Evolutionary conservation across 2,329 filamentous ascomycete genomes (phyloP).

Genomic region (Fusarium tanahbumbuense): DNA sequence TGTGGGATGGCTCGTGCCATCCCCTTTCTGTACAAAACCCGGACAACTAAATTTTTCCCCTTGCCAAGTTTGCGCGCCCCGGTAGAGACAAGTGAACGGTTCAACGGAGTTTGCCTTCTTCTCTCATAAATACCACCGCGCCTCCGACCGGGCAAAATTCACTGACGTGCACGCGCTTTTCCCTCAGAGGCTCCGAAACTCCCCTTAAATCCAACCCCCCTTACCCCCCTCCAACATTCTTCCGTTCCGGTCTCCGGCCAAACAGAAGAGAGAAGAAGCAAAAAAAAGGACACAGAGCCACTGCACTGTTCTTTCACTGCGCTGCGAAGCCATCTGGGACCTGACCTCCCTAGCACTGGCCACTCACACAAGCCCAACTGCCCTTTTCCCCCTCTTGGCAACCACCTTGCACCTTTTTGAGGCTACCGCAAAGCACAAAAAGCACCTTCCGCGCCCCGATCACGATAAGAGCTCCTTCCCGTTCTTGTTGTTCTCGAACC

Average conservation of each 20-base stretch:
- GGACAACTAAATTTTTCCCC: constrained; percentile 53
- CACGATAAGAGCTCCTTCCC: constrained; percentile 36
- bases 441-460: constrained; percentile 36
- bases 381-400: constrained; percentile 27
- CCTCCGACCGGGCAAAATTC: constrained; percentile 57
- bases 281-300: constrained; percentile 36
- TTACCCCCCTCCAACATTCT: constrained; percentile 26
- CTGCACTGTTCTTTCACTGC: constrained; percentile 1
- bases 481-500: constrained; percentile 38
- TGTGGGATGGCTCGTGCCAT: constrained; percentile 23
- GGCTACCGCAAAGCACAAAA: constrained; percentile 37
- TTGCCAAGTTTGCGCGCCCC: constrained; percentile 50
- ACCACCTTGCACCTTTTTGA: constrained; percentile 33
- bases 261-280: constrained; percentile 38
- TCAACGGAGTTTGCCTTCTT: constrained; percentile 51
- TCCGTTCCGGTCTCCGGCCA: constrained; percentile 28
- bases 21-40: constrained; percentile 39
- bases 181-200: constrained; percentile 54
- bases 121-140: constrained; percentile 61
- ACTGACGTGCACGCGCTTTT: constrained; percentile 62
- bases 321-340: constrained; percentile 24
- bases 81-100: constrained; percentile 54
- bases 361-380: constrained; percentile 17
- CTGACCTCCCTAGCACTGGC: constrained; percentile 19
- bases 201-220: constrained; percentile 47